phyloP scores from a whole-genome alignment of 202 grass and related monocot species.

The Schoenoplectus tabernaemontani region DNA sequence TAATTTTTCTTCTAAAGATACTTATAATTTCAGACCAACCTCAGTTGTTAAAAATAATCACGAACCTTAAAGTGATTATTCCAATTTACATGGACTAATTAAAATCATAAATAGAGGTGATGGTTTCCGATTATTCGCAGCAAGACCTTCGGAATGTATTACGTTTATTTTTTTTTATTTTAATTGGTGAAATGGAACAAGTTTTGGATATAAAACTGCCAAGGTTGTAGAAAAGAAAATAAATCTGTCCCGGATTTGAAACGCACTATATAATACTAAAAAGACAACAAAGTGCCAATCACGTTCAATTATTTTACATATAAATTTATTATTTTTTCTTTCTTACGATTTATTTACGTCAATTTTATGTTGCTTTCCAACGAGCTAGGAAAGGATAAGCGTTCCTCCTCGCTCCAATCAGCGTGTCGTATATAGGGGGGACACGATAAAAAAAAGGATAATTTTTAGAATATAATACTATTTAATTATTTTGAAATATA shows the following conservation, averaged over 20 bases:
- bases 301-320: background rate
- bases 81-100: background rate
- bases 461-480: no score
- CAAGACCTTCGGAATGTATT: background rate
- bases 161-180: no score
- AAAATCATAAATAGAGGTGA: background rate
- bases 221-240: background rate
- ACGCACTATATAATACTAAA: background rate
- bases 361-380: slow-evolving; percentile 14
- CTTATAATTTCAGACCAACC: background rate
- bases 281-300: background rate
- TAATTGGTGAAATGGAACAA: no score
- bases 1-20: no score
- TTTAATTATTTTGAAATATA: no score
- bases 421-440: no score
- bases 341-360: background rate
- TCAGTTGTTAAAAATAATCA: background rate
- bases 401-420: background rate
- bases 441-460: no score
- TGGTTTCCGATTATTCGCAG: background rate
- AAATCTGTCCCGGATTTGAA: background rate
- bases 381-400: slow-evolving; percentile 4
- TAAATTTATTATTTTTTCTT: background rate
- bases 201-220: background rate
- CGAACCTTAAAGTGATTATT: background rate